Evolutionary conservation across 2,329 filamentous ascomycete species (phyloP).

Genomic region (Reticulascus tulasneorum): DNA sequence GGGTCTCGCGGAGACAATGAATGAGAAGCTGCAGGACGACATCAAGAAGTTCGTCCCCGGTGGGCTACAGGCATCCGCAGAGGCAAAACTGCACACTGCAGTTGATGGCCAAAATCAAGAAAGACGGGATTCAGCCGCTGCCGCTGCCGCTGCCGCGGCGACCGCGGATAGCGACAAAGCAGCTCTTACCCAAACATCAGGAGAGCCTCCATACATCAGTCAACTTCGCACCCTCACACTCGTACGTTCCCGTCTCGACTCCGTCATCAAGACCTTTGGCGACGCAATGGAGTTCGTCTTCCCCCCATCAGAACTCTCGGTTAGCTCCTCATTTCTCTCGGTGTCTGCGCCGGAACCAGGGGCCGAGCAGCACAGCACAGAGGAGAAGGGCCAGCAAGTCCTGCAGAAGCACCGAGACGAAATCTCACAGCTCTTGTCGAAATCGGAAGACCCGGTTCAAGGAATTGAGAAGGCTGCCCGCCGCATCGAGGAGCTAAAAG

Average conservation of each 20-base stretch:
- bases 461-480: constrained; percentile 71
- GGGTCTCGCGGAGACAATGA: constrained; percentile 73
- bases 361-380: constrained; percentile 60
- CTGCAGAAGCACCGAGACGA: constrained; percentile 67
- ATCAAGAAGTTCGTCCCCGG: constrained; percentile 67
- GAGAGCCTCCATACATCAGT: constrained; percentile 65
- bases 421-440: constrained; percentile 62
- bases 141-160: constrained; percentile 5
- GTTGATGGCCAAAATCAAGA: constrained; percentile 11
- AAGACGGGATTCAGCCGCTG: constrained; percentile 4
- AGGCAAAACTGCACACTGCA: constrained; percentile 6
- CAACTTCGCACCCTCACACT: constrained; percentile 78
- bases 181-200: no score
- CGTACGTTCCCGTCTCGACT: constrained; percentile 79
- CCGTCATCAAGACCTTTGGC: constrained; percentile 86
- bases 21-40: constrained; percentile 67
- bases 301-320: constrained; percentile 79
- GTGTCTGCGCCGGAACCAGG: constrained; percentile 78
- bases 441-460: constrained; percentile 52
- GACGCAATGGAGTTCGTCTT: constrained; percentile 95
- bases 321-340: constrained; percentile 81
- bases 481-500: constrained; percentile 73
- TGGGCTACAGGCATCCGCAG: constrained; percentile 30
- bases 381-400: constrained; percentile 85
- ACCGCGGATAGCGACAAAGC: constrained; percentile 12